A percentile compares a stretch with the other conserved stretches of the same genome.
Conservation (phyloP, 495 filamentous ascomycete species). For the Aspergillus hancockii region DNA sequence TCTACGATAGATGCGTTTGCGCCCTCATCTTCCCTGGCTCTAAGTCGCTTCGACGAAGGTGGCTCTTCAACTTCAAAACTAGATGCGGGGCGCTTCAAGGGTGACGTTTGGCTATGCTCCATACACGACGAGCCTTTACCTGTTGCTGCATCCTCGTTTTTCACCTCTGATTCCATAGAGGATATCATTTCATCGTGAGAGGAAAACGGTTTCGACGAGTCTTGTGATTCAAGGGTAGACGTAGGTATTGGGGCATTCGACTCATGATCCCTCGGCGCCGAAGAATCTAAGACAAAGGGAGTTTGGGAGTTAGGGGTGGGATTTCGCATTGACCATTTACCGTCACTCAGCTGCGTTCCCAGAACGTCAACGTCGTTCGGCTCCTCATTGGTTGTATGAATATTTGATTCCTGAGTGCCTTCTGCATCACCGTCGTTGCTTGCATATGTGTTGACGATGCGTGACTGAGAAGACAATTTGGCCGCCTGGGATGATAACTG, state of each 20-base stretch:
- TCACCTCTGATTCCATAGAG: constrained; percentile 19
- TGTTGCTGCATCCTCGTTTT: constrained; percentile 1
- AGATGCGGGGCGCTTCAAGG: constrained; percentile 21
- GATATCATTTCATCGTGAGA: constrained; percentile 19
- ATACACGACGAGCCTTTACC: constrained; percentile 3
- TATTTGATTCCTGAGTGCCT: constrained; percentile 20
- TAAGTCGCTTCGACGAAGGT: constrained; percentile 23
- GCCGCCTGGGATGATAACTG: constrained; percentile 27
- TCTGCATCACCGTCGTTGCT: constrained; percentile 25
- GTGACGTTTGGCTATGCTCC: constrained; percentile 7
- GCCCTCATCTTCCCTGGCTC: not conserved
- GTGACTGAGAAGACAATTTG: constrained; percentile 42
- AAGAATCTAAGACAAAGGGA: constrained; percentile 29
- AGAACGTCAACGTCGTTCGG: constrained; percentile 21
- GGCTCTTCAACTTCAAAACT: constrained; percentile 13
- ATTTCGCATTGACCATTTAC: constrained; percentile 18
- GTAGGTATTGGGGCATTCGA: constrained; percentile 9
- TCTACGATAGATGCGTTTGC: not conserved
- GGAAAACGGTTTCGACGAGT: constrained; percentile 20
- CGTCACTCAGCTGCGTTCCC: constrained; percentile 26
- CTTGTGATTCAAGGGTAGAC: constrained; percentile 16
- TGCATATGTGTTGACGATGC: constrained; percentile 35
- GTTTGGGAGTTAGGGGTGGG: constrained; percentile 17
- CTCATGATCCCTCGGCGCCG: constrained; percentile 23
- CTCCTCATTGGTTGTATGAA: constrained; percentile 9